A percentile compares a stretch with the other conserved stretches of the same genome.
phyloP scores from a whole-genome alignment of 108 stramenopile species.

The Chaetoceros tenuissimus region DNA sequence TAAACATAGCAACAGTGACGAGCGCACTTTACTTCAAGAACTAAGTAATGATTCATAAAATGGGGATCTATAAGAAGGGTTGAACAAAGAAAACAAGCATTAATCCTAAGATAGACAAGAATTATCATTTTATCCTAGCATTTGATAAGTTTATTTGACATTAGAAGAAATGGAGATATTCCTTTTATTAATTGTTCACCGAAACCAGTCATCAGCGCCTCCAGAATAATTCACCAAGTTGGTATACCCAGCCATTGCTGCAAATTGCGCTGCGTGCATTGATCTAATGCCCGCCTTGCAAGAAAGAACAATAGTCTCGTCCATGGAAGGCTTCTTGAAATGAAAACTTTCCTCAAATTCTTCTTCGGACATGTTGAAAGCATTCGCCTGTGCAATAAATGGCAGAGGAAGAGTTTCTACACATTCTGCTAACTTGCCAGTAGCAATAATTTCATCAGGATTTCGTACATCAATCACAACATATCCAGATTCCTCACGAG shows the following conservation, averaged over 20 bases:
- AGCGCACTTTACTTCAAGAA: too few relatives aligned
- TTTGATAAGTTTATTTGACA: too few relatives aligned
- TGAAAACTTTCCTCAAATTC: conserved; percentile 64
- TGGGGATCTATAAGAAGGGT: too few relatives aligned
- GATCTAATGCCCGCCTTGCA: conserved; percentile 66
- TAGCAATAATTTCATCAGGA: conserved; percentile 33
- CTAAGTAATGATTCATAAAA: too few relatives aligned
- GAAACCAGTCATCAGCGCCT: conserved; percentile 70
- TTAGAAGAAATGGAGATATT: too few relatives aligned
- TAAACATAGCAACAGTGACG: too few relatives aligned
- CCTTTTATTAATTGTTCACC: too few relatives aligned
- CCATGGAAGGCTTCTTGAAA: conserved; percentile 56
- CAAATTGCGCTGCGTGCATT: conserved; percentile 46
- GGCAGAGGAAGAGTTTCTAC: conserved; percentile 53
- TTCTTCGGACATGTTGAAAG: conserved; percentile 57
- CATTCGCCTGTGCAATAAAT: conserved; percentile 33
- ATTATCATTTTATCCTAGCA: too few relatives aligned
- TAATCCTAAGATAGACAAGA: too few relatives aligned
- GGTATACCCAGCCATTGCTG: conserved; percentile 51
- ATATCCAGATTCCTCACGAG: neutral
- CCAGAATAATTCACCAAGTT: conserved; percentile 66
- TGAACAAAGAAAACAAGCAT: too few relatives aligned
- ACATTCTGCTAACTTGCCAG: conserved; percentile 52
- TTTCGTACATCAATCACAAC: neutral
- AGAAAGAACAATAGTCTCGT: conserved; percentile 66